Conservation (phyloP, 225 moss, liverwort and hornwort genomes). For the Climacium dendroides region DNA sequence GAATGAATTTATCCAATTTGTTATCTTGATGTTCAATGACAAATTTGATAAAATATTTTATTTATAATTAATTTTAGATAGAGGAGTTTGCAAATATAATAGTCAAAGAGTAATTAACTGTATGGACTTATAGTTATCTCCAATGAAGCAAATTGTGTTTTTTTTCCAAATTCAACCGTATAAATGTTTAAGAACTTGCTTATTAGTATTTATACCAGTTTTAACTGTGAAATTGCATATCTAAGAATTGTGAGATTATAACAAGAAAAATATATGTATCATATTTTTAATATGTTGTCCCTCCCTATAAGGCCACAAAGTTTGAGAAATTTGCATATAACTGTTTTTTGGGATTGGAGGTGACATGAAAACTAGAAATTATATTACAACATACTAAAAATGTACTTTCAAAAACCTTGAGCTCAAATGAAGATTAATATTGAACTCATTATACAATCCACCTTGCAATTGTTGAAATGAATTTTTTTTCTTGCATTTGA, state of each 20-base stretch:
- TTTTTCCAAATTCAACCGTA: no score
- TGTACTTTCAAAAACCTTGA: neutral
- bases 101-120: no score
- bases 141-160: no score
- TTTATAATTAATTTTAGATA: no score
- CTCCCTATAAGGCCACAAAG: neutral
- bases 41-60: no score
- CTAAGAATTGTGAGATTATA: neutral
- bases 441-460: neutral
- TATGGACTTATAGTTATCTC: no score
- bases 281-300: rapidly evolving
- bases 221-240: neutral
- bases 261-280: neutral
- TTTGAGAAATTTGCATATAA: neutral
- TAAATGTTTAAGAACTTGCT: neutral
- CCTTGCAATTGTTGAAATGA: neutral
- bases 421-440: neutral
- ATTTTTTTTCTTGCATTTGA: neutral
- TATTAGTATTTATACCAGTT: neutral
- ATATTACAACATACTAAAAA: neutral
- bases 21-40: no score
- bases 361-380: neutral
- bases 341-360: neutral
- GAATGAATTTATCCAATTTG: no score
- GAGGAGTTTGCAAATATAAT: no score